Base-by-base conservation (phyloP, 441 rosid species). In the Theobroma grandiflorum region DNA sequence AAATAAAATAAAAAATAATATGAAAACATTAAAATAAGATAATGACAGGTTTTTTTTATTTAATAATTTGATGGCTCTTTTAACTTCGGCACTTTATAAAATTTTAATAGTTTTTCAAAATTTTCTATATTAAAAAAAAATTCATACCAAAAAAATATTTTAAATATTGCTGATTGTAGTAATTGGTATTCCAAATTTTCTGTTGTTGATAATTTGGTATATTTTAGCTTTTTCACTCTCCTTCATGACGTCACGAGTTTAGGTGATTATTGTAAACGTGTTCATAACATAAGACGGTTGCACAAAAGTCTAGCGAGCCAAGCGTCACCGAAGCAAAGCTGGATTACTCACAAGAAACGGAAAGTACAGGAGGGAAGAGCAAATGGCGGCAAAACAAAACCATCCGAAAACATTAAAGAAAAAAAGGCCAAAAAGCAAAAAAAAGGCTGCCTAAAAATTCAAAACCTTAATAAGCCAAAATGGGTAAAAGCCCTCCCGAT, bases 371-470 rank as follows among this genome's bases (percentile, higher is more conserved):
- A n/a, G 42, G 43, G 62, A 35, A 52, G 61, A 72, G 18, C 75
- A 52, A 72, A 69, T 15, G 55, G 43, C 59, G 75, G 75, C 62
- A 72, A 70, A 68, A 20, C 3, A 43, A 45, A 69, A 47, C 11
- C 40, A 47, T 69, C 42, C 22, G 6, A 68, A 69, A 14, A 11
- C 22, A 14, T 6, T 3, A 14, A 22, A 20, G 9, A 22, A 58
- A 22, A 58, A 8, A 45, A 45, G 0, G 2, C 7, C 0, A 7
- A 8, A 45, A 45, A 45, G 8, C 1, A 45, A 45, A 45, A n/a
- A 57, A 7, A 0, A n/a, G 0, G 0, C 33, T n/a, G 2, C 8
- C 49, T 6, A 20, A 57, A 57, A 0, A 7, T 2, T 3, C 14
- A 58, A 58, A 50, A 50, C 49, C 72, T 22, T 26, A 70, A 69